Base-by-base conservation (phyloP, 208 protist genomes). In the Lotmaria passim region DNA sequence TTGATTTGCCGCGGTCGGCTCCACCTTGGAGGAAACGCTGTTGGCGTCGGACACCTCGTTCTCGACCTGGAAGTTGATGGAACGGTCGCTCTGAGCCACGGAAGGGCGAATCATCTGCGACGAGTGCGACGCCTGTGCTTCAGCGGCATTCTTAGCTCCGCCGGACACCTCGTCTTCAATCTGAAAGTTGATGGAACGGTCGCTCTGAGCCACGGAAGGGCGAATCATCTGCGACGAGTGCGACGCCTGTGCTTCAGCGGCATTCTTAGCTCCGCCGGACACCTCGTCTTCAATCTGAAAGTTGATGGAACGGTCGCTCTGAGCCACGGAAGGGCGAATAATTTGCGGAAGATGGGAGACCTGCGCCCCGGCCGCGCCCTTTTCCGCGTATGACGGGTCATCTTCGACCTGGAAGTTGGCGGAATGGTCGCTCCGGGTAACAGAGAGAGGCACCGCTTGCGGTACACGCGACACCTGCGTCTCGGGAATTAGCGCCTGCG, bases 21-120 rank as follows among this genome's bases (percentile, higher is more conserved):
- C 64, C 17, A 62, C 64, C 46, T 73, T 41, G 36, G 78, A 81
- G 17, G 17, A 21, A 26, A 81, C 33, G 59, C 74, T 80, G 23
- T 4, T 14, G 23, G 24, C 38, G 3, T 58, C 38, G 21, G 64
- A 62, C 7, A 26, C 21, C 14, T 69, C 63, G 7, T 69, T 62
- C n/a, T 66, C 61, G 10, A 68, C 30, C 14, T 21, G 30, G 19
- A 68, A 69, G 2, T 30, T 38, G 1, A 73, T 33, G 24, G 59
- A 63, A 46, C 38, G 46, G 24, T 80, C 36, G 50, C 68, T 75
- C 64, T 59, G 63, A 26, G 55, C 39, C 28, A 72, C 4, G 44
- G 68, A 78, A 7, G 31, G 17, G 1, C 34, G 56, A 8, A 56
- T 0, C 59, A 50, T 26, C 38, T 23, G 8, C 21, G 34, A 15